Base-by-base conservation (phyloP, 257 asterid genomes). In the Penstemon barbatus region DNA sequence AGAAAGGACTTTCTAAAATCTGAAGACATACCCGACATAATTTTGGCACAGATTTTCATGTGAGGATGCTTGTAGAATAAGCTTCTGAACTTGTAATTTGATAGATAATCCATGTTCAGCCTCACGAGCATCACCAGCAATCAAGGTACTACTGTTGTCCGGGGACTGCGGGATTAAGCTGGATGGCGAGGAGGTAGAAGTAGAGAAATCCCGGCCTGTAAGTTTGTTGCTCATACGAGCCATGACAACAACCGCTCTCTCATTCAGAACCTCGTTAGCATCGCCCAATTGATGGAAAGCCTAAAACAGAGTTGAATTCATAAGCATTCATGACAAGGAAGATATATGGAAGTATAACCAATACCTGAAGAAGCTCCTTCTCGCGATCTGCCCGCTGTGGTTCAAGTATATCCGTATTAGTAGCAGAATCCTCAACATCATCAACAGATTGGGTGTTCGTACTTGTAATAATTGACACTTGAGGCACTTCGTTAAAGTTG, bases 151-250 rank as follows among this genome's bases (percentile, higher is more conserved):
- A 13, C 33, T 25, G 33, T 88, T 96, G 70, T 94, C 99, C 46
- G 81, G 76, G 3, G 89, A 70, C 67, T 82, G 85, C 65, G 81
- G 99, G 70, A 77, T 65, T 36, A 92, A 80, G 81, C 81, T 82
- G 41, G 85, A 79, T 37, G 95, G 84, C 65, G 75, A 72, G 36
- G 95, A 71, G 52, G 97, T 50, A 78, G 66, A 61, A 57, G 82
- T 52, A 33, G 87, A 79, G 82, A 94, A 94, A 79, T 94, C 99
- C 71, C 95, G 90, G 18, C 99, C 99, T 0, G 99, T 94, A 66
- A 94, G 97, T 74, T 94, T 94, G 80, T 94, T 80, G 83, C 94
- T 91, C 99, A 94, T 94, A 65, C 99, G 89, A 51, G 95, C 96
- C 99, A 91, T 94, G 46, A 94, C 99, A 63, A 88, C 91, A 56